Percentiles rank a stretch among this genome's conserved stretches.
phyloP scores from a whole-genome alignment of 768 basidiomycete genomes.

The Cystofilobasidium capitatum region DNA sequence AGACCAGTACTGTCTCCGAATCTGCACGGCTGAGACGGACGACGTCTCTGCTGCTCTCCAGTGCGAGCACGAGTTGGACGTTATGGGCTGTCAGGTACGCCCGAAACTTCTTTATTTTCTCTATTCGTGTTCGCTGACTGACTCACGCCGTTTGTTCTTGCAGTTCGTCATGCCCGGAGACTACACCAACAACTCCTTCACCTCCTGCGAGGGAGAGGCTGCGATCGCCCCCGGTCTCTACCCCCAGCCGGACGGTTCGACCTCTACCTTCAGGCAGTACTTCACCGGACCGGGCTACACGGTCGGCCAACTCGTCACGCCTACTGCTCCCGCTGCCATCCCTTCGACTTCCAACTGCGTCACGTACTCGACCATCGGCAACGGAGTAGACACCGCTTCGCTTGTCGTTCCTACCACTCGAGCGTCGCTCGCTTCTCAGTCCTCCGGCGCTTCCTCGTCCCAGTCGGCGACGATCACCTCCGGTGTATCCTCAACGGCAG shows the following conservation, averaged over 20 bases:
- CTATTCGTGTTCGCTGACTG: not conserved
- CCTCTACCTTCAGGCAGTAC: slow-evolving; percentile 55
- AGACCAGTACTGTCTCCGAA: slow-evolving; percentile 31
- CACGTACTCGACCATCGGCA: slow-evolving; percentile 27
- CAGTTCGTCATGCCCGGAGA: slow-evolving; percentile 40
- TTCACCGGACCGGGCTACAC: slow-evolving; percentile 16
- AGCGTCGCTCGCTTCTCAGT: slow-evolving; percentile 40
- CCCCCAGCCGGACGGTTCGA: slow-evolving; percentile 27
- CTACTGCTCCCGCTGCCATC: slow-evolving; percentile 47
- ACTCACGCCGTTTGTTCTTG: no score
- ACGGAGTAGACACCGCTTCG: slow-evolving; percentile 17
- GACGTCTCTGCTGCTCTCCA: slow-evolving; percentile 14
- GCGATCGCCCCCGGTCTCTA: slow-evolving; percentile 31
- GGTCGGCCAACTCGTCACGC: slow-evolving; percentile 49
- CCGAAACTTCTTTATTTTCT: not conserved
- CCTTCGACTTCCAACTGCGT: slow-evolving; percentile 29
- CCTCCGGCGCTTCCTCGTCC: slow-evolving; percentile 48
- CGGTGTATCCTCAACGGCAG: not conserved
- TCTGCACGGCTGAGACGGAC: slow-evolving; percentile 21
- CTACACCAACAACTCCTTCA: slow-evolving; percentile 44
- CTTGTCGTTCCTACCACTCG: slow-evolving; percentile 7
- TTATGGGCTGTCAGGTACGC: slow-evolving; percentile 13
- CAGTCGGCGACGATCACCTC: slow-evolving; percentile 38
- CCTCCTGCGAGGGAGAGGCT: slow-evolving; percentile 44
- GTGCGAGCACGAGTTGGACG: slow-evolving; percentile 18